A percentile compares a stretch with the other conserved stretches of the same genome.
phyloP scores from a whole-genome alignment of 2,329 filamentous ascomycete species.

The Thielaviopsis populi region DNA sequence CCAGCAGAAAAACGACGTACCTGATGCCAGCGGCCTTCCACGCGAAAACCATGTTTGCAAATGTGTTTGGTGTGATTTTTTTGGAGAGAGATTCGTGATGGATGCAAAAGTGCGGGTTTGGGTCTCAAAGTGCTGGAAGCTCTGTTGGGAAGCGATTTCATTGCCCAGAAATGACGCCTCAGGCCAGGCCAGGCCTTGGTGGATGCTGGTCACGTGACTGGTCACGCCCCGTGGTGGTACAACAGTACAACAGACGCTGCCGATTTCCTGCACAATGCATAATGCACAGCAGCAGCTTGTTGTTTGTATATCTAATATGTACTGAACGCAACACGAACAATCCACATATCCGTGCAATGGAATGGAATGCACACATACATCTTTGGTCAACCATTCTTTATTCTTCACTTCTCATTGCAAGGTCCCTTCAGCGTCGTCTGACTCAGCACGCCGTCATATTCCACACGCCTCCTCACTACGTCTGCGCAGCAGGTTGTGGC shows the following conservation, averaged over 20 bases:
- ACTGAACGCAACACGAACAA: too few species aligned
- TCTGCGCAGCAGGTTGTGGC: not conserved
- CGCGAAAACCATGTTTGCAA: conserved; percentile 77
- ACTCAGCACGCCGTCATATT: not conserved
- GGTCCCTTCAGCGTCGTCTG: not conserved
- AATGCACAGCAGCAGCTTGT: not conserved
- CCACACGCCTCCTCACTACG: not conserved
- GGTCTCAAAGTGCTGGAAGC: conserved; percentile 7
- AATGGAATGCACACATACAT: too few species aligned
- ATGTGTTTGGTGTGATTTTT: conserved; percentile 22
- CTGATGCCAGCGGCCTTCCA: conserved; percentile 97
- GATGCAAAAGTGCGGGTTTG: not conserved
- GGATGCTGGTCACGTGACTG: not conserved
- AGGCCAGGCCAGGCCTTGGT: not conserved
- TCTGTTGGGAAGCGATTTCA: conserved; percentile 5
- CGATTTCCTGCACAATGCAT: not conserved
- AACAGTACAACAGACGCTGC: not conserved
- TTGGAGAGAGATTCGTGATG: conserved; percentile 5
- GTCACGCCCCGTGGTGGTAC: not conserved
- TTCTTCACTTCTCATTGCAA: not conserved
- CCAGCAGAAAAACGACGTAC: conserved; percentile 42
- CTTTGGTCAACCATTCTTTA: too few species aligned
- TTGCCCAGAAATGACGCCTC: conserved; percentile 11
- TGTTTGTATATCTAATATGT: too few species aligned
- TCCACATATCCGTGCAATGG: too few species aligned